phyloP scores from a whole-genome alignment of 2,329 filamentous ascomycete species.

The Verticillium albo-atrum region DNA sequence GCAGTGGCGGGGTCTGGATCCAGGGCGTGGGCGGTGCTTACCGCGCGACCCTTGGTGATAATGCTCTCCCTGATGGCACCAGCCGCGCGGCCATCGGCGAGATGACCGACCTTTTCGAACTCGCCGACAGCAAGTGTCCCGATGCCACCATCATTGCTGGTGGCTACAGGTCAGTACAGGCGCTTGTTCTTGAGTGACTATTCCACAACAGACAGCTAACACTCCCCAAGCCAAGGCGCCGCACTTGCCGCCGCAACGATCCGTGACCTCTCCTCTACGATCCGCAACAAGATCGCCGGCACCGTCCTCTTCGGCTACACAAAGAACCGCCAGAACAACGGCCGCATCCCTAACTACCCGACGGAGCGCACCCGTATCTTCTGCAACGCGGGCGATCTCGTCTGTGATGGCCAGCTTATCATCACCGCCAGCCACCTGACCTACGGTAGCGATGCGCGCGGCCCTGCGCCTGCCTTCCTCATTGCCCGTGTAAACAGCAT shows the following conservation, averaged over 20 bases:
- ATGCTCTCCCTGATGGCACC: slow-evolving; percentile 24
- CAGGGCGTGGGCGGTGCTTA: slow-evolving; percentile 38
- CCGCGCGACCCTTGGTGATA: slow-evolving; percentile 24
- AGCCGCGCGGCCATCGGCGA: slow-evolving; percentile 22
- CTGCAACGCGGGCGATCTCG: slow-evolving; percentile 32
- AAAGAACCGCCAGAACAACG: slow-evolving; percentile 23
- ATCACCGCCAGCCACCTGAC: slow-evolving; percentile 27
- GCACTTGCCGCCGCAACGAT: slow-evolving; percentile 19
- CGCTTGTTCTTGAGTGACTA: too few relatives aligned
- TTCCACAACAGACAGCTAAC: slow-evolving; percentile 7
- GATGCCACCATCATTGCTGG: slow-evolving; percentile 27
- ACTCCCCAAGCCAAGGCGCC: slow-evolving; percentile 22
- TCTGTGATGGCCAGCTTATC: slow-evolving; percentile 28
- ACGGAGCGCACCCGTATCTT: slow-evolving; percentile 29
- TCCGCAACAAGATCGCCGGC: slow-evolving; percentile 13
- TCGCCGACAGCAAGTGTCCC: slow-evolving; percentile 29
- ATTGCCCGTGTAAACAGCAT: slow-evolving; percentile 9
- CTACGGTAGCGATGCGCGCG: slow-evolving; percentile 14
- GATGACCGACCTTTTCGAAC: slow-evolving; percentile 24
- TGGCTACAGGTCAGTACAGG: slow-evolving; percentile 24
- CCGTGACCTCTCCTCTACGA: slow-evolving; percentile 11
- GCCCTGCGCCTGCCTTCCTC: slow-evolving; percentile 15
- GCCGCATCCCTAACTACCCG: slow-evolving; percentile 27
- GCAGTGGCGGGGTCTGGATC: slow-evolving; percentile 25
- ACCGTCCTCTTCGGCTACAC: slow-evolving; percentile 19